phyloP scores from a whole-genome alignment of 352 stramenopile species.

The Peronosclerospora sorghi region DNA sequence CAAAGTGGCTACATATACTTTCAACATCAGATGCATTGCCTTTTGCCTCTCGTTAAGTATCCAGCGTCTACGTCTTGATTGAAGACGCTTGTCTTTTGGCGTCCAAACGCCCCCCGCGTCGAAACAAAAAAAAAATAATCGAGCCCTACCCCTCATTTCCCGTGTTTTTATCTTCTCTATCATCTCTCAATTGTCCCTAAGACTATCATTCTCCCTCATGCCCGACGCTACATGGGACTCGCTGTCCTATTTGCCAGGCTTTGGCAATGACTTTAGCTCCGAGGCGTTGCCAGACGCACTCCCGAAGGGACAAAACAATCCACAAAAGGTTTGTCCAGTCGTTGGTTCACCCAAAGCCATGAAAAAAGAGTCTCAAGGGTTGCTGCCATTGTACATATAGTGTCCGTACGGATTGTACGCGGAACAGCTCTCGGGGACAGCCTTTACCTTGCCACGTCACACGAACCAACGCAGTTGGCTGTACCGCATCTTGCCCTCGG shows the following conservation, averaged over 20 bases:
- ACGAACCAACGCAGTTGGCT: constrained; percentile 87
- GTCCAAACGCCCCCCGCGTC: too few species aligned
- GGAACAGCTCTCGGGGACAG: constrained; percentile 93
- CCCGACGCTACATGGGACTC: constrained; percentile 32
- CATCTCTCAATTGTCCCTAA: not conserved
- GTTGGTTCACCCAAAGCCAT: too few species aligned
- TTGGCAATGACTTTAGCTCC: constrained; percentile 91
- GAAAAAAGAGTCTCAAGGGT: too few species aligned
- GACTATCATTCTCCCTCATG: constrained; percentile 1
- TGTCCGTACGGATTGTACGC: constrained; percentile 89
- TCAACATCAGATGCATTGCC: too few species aligned
- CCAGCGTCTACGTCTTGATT: too few species aligned
- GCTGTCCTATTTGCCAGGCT: constrained; percentile 85
- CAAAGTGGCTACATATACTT: too few species aligned
- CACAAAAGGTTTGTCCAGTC: constrained; percentile 48
- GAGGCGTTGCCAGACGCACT: constrained; percentile 85
- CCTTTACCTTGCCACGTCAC: constrained; percentile 90
- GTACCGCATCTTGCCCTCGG: constrained; percentile 86
- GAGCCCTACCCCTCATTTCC: too few species aligned
- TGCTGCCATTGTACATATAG: constrained; percentile 1
- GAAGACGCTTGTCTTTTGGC: too few species aligned
- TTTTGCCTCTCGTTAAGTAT: too few species aligned
- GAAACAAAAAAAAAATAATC: too few species aligned
- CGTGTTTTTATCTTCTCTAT: not conserved
- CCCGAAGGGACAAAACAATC: constrained; percentile 91